Conservation (phyloP, 2,329 filamentous ascomycete species). For the Trichoderma polysporum region DNA sequence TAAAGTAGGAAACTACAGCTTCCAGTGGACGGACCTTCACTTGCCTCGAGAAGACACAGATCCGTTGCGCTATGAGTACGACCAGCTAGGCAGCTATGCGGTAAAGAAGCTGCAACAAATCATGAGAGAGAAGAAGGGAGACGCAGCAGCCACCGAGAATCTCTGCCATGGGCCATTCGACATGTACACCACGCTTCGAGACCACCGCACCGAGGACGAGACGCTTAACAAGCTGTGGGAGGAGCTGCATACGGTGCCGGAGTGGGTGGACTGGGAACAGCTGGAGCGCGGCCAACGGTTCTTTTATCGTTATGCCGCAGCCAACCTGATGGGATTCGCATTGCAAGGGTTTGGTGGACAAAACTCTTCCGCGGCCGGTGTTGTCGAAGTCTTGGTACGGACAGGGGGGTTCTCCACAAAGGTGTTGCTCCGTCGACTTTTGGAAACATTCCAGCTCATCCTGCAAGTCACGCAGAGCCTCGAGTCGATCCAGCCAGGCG, state of each 20-base stretch:
- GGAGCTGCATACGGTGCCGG: conserved; percentile 58
- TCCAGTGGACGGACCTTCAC: conserved; percentile 27
- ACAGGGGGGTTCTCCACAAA: conserved; percentile 66
- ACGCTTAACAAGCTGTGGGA: conserved; percentile 52
- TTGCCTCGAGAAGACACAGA: conserved; percentile 21
- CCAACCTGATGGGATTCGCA: conserved; percentile 53
- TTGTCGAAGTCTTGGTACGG: conserved; percentile 64
- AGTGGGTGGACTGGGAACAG: conserved; percentile 68
- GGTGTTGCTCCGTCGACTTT: conserved; percentile 57
- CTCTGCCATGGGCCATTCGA: neutral
- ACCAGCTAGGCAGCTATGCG: conserved; percentile 24
- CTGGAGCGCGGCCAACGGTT: conserved; percentile 61
- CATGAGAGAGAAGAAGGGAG: conserved; percentile 16
- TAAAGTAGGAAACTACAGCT: conserved; percentile 24
- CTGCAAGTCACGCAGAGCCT: conserved; percentile 61
- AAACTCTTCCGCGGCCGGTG: conserved; percentile 50
- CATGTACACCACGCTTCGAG: conserved; percentile 17
- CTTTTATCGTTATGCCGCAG: conserved; percentile 65
- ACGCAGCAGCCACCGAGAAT: neutral
- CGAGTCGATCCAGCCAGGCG: conserved; percentile 59
- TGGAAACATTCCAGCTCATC: conserved; percentile 42
- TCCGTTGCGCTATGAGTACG: conserved; percentile 24
- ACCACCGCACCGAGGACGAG: conserved; percentile 10
- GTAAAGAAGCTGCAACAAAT: conserved; percentile 24
- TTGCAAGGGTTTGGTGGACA: conserved; percentile 41